A percentile compares a stretch with the other conserved stretches of the same genome.
These are phyloP conservation scores for Suhomyces coccinellae DNA, from an alignment of 1,139 yeast genomes.

Conservation along the genomic window DNA sequence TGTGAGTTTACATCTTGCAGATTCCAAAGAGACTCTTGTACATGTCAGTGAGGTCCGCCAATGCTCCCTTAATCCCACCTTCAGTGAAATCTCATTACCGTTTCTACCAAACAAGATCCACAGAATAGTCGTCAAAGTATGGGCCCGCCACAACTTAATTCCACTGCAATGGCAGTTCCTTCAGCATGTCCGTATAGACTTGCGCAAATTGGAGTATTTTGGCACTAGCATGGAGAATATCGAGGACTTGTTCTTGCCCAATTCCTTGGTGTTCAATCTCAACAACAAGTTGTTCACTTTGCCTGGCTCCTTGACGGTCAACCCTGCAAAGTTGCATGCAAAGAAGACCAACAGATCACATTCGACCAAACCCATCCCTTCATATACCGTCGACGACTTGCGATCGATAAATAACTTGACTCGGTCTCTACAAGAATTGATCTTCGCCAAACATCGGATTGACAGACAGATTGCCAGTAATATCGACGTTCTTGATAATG, in stretches of 20 bases:
- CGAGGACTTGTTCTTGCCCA: conserved; percentile 25
- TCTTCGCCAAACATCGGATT: conserved; percentile 14
- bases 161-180: conserved; percentile 25
- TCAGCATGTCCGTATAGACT: conserved; percentile 22
- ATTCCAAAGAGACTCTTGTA: conserved; percentile 18
- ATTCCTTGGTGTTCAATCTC: conserved; percentile 29
- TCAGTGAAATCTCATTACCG: conserved; percentile 32
- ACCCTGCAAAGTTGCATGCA: conserved; percentile 7
- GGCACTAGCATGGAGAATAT: conserved; percentile 14
- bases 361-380: conserved; percentile 10
- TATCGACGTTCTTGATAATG: conserved; percentile 16
- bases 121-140: conserved; percentile 25
- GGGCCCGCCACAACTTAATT: conserved; percentile 19
- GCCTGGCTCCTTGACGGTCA: conserved; percentile 14
- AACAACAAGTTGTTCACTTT: conserved; percentile 26
- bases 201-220: conserved; percentile 19
- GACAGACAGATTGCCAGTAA: conserved; percentile 13
- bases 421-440: conserved; percentile 34
- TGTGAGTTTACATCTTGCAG: conserved; percentile 26
- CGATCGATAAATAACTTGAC: conserved; percentile 34
- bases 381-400: conserved; percentile 39
- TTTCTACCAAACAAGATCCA: conserved; percentile 10
- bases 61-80: conserved; percentile 31
- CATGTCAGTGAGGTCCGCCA: conserved; percentile 39
- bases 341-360: neutral